Evolutionary conservation across 1,284 basidiomycete species (phyloP), one percentile per base, ranked within the genome.

Genomic region (Microbotryum saponariae): DNA sequence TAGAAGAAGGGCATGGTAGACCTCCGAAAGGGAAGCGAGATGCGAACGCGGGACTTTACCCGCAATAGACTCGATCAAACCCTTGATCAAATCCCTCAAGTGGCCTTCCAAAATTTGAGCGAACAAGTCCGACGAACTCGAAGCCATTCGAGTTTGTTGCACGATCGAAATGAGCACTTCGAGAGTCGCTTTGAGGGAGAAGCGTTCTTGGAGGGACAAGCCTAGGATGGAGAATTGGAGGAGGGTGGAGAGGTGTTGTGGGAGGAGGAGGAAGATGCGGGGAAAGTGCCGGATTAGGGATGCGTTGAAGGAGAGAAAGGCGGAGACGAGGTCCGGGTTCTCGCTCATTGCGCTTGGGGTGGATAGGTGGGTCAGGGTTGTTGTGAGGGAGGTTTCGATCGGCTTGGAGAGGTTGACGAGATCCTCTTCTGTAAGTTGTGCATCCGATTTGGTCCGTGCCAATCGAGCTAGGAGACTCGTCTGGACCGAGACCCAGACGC

Each of bases 271-370:
- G 25, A 72, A 60, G 12, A 69, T 53, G 1, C 58, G 61, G 2
- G 68, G 65, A 45, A 59, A 67, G 33, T 64, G 51, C 8, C 61
- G 61, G 0, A 65, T 51, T 31, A 63, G 57, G 47, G 66, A 56
- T 45, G 27, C 48, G 50, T 59, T 62, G 45, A 69, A 61, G 2
- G 55, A 37, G 5, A 74, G 61, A 56, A 73, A 73, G 12, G 64
- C 67, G 20, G 72, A 68, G 3, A 72, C 71, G 5, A 72, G 56
- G 48, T 74, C 73, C 0, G 73, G 73, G 29, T 72, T 70, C 54
- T 69, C 64, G 27, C 56, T 59, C 68, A 74, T 70, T 1, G 63
- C 71, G 37, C 37, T 42, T 42, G 37, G 37, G 16, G 37, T 70
- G 63, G 3, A 6, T 5, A 27, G 25, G 2, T 53, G 31, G 46